phyloP scores from a whole-genome alignment of 2,329 filamentous ascomycete genomes.

The Sclerotinia spermophila region DNA sequence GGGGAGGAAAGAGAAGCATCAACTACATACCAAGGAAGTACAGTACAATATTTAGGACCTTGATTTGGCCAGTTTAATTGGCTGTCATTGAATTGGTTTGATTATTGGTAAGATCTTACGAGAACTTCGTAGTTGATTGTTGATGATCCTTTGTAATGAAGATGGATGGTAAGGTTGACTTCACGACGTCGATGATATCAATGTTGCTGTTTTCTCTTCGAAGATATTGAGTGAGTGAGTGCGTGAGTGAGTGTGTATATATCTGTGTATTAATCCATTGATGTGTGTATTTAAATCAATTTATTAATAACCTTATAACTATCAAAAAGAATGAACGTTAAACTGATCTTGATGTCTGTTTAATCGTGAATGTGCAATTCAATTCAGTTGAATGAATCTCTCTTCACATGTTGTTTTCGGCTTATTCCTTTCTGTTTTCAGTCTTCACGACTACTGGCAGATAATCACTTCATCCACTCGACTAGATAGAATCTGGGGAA shows the following conservation, averaged over 20 bases:
- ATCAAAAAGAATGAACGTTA: too few relatives aligned
- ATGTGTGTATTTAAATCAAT: too few relatives aligned
- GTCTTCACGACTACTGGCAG: not conserved
- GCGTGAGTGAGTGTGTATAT: too few relatives aligned
- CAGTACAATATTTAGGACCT: not conserved
- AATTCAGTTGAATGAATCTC: not conserved
- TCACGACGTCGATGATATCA: not conserved
- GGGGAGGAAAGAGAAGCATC: too few relatives aligned
- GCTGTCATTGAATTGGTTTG: not conserved
- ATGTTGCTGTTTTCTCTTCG: not conserved
- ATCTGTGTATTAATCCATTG: too few relatives aligned
- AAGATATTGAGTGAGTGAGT: too few relatives aligned
- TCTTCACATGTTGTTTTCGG: not conserved
- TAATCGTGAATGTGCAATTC: not conserved
- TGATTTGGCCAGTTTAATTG: not conserved
- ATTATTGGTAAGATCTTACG: not conserved
- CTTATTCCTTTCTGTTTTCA: not conserved
- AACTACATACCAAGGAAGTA: not conserved
- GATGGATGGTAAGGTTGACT: too few relatives aligned
- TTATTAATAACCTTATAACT: too few relatives aligned
- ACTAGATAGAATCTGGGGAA: not conserved
- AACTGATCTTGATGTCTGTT: not conserved
- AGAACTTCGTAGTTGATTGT: not conserved
- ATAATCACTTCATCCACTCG: not conserved
- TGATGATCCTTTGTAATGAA: not conserved